Base-by-base conservation (phyloP, 106 monocot species). In the Dendrobium nobile region DNA sequence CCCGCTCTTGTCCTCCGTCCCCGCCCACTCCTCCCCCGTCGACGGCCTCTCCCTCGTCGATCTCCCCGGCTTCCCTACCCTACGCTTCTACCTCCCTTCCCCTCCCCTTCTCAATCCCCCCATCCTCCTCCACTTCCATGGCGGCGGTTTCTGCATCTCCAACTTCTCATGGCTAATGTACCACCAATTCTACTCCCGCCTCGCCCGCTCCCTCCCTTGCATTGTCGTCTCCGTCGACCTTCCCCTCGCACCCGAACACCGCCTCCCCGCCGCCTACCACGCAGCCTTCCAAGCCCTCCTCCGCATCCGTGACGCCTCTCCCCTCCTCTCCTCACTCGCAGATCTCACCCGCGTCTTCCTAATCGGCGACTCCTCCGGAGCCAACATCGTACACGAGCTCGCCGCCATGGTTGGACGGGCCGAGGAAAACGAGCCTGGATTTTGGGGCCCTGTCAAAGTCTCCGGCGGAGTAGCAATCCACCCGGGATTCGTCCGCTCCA, bases 61-160 rank as follows among this genome's bases (percentile, higher is more conserved):
- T 87, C 40, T 95, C 58, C 80, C 84, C 24, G 87, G 78, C 47
- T 67, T 82, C 27, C 83, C 88, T 67, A 54, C 79, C 75, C 77
- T 95, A 76, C 92, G 95, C 65, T 13, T 91, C 79, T 95, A 95
- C 82, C 68, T 92, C 64, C 92, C 95, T 2, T 59, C 75, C 8
- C 37, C 26, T 8, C 10, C 11, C 24, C 4, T 22, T 31, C 56
- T 20, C 5, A 44, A 26, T 4, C 81, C 85, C 0, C 95, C 95
- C 1, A 54, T 95, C 22, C 51, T 95, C 68, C 78, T 95, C 81
- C 95, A 95, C 85, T 86, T 95, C 81, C 92, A 92, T n/a, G 95
- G 95, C 15, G 95, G 95, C 58, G 95, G 95, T 17, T 95, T 95
- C 86, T 95, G 95, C 91, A 89, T 95, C 61, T 83, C 83, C 77